Evolutionary conservation across 2,329 filamentous ascomycete species (phyloP).

Genomic region (Helicocarpus griseus): DNA sequence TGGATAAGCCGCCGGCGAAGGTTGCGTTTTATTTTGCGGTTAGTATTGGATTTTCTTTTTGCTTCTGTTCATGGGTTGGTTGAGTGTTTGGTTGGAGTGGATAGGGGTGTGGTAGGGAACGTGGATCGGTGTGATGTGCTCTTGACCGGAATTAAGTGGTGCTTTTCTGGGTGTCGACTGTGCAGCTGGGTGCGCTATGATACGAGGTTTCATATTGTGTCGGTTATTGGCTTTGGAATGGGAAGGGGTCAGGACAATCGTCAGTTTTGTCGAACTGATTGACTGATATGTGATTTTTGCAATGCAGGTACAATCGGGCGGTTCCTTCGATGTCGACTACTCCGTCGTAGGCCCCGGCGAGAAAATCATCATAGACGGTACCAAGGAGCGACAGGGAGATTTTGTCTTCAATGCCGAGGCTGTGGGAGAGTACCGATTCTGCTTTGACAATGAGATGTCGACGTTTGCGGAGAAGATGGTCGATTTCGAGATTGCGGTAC

Average conservation of each 20-base stretch:
- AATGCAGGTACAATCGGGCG: conserved; percentile 84
- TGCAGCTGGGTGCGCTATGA: too few species aligned
- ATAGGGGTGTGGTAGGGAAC: neutral
- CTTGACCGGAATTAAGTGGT: neutral
- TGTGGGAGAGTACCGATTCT: conserved; percentile 85
- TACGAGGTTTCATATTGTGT: neutral
- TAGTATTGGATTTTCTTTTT: conserved; percentile 27
- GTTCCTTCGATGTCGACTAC: conserved; percentile 96
- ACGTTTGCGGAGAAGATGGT: conserved; percentile 96
- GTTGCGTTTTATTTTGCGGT: conserved; percentile 98
- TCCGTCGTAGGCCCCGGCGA: conserved; percentile 70
- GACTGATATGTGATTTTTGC: neutral
- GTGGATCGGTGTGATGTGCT: too few species aligned
- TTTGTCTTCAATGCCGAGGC: conserved; percentile 94
- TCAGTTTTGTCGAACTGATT: neutral
- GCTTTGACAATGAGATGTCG: conserved; percentile 97
- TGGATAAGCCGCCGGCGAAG: conserved; percentile 72
- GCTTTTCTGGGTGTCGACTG: too few species aligned
- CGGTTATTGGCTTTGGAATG: neutral
- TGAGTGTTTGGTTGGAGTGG: neutral
- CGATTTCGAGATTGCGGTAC: conserved; percentile 91
- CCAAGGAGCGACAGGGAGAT: conserved; percentile 90
- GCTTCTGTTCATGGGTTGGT: neutral
- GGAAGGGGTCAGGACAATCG: too few species aligned
- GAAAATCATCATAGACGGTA: conserved; percentile 72